Evolutionary conservation across 371 early-diverging fungal genomes (phyloP), one percentile per base, ranked within the genome.

Genomic region (Actinomucor elegans): DNA sequence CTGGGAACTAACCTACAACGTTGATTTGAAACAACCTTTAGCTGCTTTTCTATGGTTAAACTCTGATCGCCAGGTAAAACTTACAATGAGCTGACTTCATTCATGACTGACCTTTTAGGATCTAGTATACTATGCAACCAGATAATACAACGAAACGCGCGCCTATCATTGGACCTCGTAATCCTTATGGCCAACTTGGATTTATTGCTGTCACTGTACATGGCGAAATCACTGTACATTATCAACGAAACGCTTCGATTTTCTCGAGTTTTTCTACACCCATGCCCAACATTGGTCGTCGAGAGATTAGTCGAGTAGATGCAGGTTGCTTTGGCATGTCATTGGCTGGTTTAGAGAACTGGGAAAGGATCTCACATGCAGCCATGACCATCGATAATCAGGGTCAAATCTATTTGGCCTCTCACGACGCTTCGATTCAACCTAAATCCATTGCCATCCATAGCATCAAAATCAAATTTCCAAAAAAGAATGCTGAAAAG

Each of bases 351-450:
- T 29, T 59, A 3, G 69, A 70, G 14, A 57, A 67, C 28, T 70
- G 78, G 72, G 57, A 68, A 28, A 50, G 70, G 18, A 74, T 77
- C 36, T 77, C 78, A 0, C 78, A 77, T 59, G 78, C 78, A 1
- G 59, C 69, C 5, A 51, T 72, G 24, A 36, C 40, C 0, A 55
- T 72, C 29, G 51, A 55, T 17, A 42, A 62, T 11, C 60, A 68
- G 28, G 71, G 63, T 0, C 38, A 46, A 5, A 54, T 77, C 14
- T 64, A 68, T 46, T 61, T 77, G 31, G 75, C 71, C 0, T 58
- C 66, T 0, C 66, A 72, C 40, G 62, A 64, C 32, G 68, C 70
- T 21, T 62, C 69, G 9, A 31, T 52, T 5, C 65, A 63, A 36
- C 64, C 68, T 1, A 72, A 63, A 37, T 42, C 49, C 2, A 48